A percentile compares a stretch with the other conserved stretches of the same genome.
These are phyloP conservation scores for Prunus persica DNA, from an alignment of 306 rosid species.

Conservation along the genomic window DNA sequence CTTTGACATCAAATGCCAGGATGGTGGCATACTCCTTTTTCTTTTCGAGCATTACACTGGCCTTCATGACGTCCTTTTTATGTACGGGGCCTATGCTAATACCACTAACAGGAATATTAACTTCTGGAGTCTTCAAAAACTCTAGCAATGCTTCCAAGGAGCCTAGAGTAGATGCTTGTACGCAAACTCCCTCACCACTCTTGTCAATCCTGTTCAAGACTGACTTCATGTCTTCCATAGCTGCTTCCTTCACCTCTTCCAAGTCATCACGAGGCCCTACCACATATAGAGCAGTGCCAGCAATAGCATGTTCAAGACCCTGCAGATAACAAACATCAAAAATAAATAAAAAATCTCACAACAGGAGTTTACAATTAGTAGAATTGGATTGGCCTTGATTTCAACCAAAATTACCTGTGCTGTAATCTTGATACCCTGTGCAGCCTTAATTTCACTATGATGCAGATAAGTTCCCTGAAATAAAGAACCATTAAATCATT, in stretches of 20 bases:
- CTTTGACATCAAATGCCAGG: conserved; percentile 98
- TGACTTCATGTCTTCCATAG: conserved; percentile 81
- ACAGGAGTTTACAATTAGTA: neutral
- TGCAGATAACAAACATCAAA: conserved; percentile 22
- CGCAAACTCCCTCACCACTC: conserved; percentile 96
- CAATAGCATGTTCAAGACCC: conserved; percentile 98
- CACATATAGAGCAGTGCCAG: conserved; percentile 82
- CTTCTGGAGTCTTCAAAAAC: conserved; percentile 84
- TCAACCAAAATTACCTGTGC: conserved; percentile 68
- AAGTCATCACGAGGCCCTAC: conserved; percentile 83
- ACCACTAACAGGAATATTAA: conserved; percentile 92
- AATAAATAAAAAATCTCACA: neutral
- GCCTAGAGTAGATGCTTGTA: conserved; percentile 96
- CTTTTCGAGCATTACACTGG: conserved; percentile 96
- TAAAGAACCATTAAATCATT: conserved; percentile 17
- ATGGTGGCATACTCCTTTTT: conserved; percentile 76
- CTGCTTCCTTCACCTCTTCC: conserved; percentile 66
- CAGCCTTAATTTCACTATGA: conserved; percentile 96
- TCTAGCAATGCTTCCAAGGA: conserved; percentile 94
- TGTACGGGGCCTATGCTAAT: conserved; percentile 96
- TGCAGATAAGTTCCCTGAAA: conserved; percentile 90
- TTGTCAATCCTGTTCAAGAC: conserved; percentile 87
- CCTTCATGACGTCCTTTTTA: conserved; percentile 96
- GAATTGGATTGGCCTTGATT: conserved; percentile 6
- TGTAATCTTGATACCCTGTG: conserved; percentile 93